Conservation (phyloP, 345 rosid species). For the rapeseed (Brassica napus) region Da-Ae NC_063437.1:15950001-15950500, state of each 20-base stretch:
- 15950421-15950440: constrained; percentile 67
- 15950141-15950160: constrained; percentile 90
- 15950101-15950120: constrained; percentile 89
- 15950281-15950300: constrained; percentile 97
- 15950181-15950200: constrained; percentile 97
- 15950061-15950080: constrained; percentile 87
- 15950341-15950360: constrained; percentile 7
- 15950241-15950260: constrained; percentile 92
- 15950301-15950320: constrained; percentile 33
- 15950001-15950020: constrained; percentile 84
- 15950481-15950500: not conserved
- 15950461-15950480: constrained; percentile 37
- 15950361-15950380: constrained; percentile 51
- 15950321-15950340: constrained; percentile 3
- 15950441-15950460: constrained; percentile 82
- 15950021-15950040: constrained; percentile 92
- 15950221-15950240: constrained; percentile 92
- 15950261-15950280: constrained; percentile 95
- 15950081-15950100: constrained; percentile 88
- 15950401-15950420: constrained; percentile 84
- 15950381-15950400: constrained; percentile 98
- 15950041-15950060: constrained; percentile 66
- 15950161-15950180: constrained; percentile 99
- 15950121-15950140: constrained; percentile 96
- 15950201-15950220: constrained; percentile 95